Base-by-base conservation (phyloP, 441 rosid genomes). In the Pelargonium cotyledonis region DNA sequence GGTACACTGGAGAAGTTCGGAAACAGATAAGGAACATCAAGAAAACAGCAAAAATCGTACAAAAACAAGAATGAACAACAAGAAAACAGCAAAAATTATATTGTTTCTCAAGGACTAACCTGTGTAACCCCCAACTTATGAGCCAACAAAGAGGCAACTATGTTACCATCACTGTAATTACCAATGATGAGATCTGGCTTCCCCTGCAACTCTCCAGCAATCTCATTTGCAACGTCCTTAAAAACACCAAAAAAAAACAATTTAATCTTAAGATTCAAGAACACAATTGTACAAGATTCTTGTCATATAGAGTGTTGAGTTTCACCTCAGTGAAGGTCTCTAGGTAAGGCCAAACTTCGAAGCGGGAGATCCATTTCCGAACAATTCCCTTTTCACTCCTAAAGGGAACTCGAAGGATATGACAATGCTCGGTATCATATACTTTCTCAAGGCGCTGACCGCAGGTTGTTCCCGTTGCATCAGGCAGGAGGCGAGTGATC, bases 181-280 rank as follows among this genome's bases (percentile, higher is more conserved):
- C 99, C 99, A 26, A 95, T 90, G 79, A 95, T 89, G 72, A 95
- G 81, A 77, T 95, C 98, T n/a, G 98, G 97, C 79, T 95, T 95
- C 12, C 96, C 97, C 44, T 95, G 88, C 70, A 95, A 73, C 80
- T 95, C 99, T 71, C 87, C 85, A 0, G 85, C 78, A 77, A 95
- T 89, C 79, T 92, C 98, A 69, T 79, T 76, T 0, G 96, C 97
- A 74, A 91, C 98, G 79, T 95, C 99, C 98, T 92, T 83, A 64
- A 62, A 23, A 75, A 69, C 58, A 21, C 23, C 23, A 60, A 21
- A 61, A 23, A 19, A 3, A 65, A 8, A 53, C 21, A n/a, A 51
- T 29, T 49, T 1, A 65, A 60, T 64, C 47, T 21, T 21, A 21
- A 21, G 23, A 21, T 21, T 70, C 57, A 31, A 70, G 8, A 55